Conservation (phyloP, 768 basidiomycete species). For the Fomitopsis serialis region DNA sequence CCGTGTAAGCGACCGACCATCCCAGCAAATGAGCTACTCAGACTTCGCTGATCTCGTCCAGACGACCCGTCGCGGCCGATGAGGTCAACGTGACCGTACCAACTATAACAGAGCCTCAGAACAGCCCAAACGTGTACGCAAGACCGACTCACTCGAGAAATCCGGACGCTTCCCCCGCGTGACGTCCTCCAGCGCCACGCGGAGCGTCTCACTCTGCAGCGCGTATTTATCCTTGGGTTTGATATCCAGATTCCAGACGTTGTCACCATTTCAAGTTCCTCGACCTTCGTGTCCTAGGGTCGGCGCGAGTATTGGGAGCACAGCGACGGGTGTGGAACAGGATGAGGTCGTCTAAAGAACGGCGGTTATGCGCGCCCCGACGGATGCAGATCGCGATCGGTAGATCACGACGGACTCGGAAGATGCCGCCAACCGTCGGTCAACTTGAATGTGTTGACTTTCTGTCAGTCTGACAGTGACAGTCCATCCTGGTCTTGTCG, state of each 20-base stretch:
- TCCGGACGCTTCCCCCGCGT: conserved; percentile 66
- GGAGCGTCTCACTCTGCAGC: conserved; percentile 59
- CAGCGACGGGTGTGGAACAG: conserved; percentile 73
- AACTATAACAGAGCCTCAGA: conserved; percentile 38
- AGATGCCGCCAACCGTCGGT: conserved; percentile 73
- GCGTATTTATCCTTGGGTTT: conserved; percentile 55
- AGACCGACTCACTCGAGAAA: conserved; percentile 54
- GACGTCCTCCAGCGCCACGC: conserved; percentile 57
- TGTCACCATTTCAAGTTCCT: conserved; percentile 76
- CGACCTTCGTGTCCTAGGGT: conserved; percentile 42
- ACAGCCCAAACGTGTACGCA: background rate
- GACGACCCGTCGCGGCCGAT: conserved; percentile 78
- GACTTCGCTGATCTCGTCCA: conserved; percentile 68
- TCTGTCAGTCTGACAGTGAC: conserved; percentile 80
- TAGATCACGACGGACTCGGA: conserved; percentile 47
- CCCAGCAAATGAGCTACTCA: conserved; percentile 24
- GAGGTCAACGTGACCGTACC: conserved; percentile 91
- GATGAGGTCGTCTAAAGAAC: conserved; percentile 76
- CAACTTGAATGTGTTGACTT: conserved; percentile 59
- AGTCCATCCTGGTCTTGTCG: conserved; percentile 85
- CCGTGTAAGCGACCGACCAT: background rate
- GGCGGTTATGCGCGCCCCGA: too few species aligned
- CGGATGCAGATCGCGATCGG: background rate
- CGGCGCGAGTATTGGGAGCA: conserved; percentile 49
- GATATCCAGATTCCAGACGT: conserved; percentile 72